These are phyloP conservation scores for Amaranthus tricolor DNA, from an alignment of 179 eudicot species.

Conservation along the genomic window DNA sequence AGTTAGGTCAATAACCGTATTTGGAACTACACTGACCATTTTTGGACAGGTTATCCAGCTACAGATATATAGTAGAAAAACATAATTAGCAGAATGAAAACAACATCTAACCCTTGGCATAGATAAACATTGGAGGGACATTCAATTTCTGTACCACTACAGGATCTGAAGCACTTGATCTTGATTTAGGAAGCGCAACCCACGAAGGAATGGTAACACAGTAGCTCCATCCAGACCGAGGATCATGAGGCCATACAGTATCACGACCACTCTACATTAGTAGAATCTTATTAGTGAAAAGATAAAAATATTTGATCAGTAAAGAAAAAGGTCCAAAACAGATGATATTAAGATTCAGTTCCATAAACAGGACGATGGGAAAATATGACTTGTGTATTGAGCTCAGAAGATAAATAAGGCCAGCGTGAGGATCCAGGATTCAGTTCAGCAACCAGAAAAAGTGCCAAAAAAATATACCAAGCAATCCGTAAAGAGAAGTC, in stretches of 20 bases:
- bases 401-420: too few species aligned
- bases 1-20: neutral
- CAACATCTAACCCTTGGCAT: constrained; percentile 45
- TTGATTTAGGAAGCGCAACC: constrained; percentile 77
- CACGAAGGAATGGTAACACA: constrained; percentile 82
- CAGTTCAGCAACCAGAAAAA: too few species aligned
- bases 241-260: constrained; percentile 93
- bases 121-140: constrained; percentile 50
- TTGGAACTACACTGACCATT: neutral
- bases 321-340: neutral
- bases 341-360: too few species aligned
- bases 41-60: constrained; percentile 11
- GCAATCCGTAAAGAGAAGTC: too few species aligned
- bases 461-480: too few species aligned
- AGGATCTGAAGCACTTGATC: constrained; percentile 81
- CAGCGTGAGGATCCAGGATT: too few species aligned
- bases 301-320: neutral
- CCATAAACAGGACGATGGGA: too few species aligned
- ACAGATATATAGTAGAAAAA: constrained; percentile 5
- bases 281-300: constrained; percentile 5
- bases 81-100: constrained; percentile 24
- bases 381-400: too few species aligned
- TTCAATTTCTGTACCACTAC: constrained; percentile 77
- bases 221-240: constrained; percentile 89
- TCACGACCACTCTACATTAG: constrained; percentile 75